Evolutionary conservation across 176 grass and related monocot species (phyloP).

Genomic region (Thinopyrum elongatum): DNA sequence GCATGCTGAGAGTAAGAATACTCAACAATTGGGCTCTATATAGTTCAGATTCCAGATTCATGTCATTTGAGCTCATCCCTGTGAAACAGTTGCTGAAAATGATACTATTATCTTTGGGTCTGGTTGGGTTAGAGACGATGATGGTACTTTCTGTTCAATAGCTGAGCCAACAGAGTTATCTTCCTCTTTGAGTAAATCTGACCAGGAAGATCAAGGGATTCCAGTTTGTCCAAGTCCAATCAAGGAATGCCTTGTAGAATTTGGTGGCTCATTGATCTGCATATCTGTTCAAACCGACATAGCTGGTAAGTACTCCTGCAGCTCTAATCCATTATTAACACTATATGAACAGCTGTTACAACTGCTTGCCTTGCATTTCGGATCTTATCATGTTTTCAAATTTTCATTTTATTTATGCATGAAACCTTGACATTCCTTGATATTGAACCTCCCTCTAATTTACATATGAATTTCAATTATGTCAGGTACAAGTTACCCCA

Average conservation of each 20-base stretch:
- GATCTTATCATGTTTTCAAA: not conserved
- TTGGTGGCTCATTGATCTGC: conserved; percentile 64
- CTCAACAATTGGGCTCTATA: conserved; percentile 74
- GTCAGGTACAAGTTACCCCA: conserved; percentile 69
- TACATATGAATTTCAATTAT: conserved; percentile 28
- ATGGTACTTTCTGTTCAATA: conserved; percentile 49
- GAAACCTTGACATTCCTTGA: not conserved
- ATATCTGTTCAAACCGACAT: conserved; percentile 54
- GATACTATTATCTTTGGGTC: conserved; percentile 65
- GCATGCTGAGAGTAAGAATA: conserved; percentile 55
- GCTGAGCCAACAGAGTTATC: conserved; percentile 33
- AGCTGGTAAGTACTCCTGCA: conserved; percentile 47
- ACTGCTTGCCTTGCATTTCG: not conserved
- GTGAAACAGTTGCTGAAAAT: conserved; percentile 59
- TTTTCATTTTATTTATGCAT: not conserved
- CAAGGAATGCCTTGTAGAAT: conserved; percentile 79
- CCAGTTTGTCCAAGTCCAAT: conserved; percentile 62
- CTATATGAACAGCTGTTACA: not conserved
- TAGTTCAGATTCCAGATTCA: conserved; percentile 67
- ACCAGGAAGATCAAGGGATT: conserved; percentile 39
- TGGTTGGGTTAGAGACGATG: conserved; percentile 66
- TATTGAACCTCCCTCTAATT: conserved; percentile 12
- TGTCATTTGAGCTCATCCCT: conserved; percentile 68
- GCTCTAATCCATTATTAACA: not conserved
- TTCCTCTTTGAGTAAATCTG: conserved; percentile 46